Evolutionary conservation across 768 basidiomycete genomes (phyloP).

Genomic region (Lepiota venenata): DNA sequence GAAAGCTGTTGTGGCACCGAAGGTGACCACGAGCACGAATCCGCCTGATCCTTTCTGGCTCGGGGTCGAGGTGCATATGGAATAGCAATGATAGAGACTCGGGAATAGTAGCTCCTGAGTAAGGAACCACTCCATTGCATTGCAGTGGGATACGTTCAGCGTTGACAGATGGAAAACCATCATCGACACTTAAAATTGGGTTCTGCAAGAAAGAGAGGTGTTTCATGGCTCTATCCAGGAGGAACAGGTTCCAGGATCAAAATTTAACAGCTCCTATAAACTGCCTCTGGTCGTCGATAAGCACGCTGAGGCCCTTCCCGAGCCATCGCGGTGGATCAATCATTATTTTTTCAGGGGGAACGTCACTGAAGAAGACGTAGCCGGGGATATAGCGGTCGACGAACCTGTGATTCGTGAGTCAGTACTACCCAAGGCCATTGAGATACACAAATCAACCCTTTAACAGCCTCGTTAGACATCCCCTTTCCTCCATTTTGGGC

Average conservation of each 20-base stretch:
- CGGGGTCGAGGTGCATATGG: too few species aligned
- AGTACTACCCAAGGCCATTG: not conserved
- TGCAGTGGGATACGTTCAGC: too few species aligned
- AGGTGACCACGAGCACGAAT: too few species aligned
- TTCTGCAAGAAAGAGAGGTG: not conserved
- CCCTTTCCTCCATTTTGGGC: conserved; percentile 77
- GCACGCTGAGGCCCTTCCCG: conserved; percentile 48
- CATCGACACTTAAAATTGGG: not conserved
- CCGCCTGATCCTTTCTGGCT: too few species aligned
- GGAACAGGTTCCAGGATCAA: conserved; percentile 22
- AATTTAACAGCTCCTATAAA: conserved; percentile 39
- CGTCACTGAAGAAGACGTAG: conserved; percentile 16
- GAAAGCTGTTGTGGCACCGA: too few species aligned
- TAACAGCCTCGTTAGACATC: conserved; percentile 79
- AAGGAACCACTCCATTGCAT: too few species aligned
- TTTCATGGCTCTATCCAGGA: not conserved
- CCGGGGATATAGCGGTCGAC: conserved; percentile 76
- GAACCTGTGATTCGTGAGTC: conserved; percentile 46
- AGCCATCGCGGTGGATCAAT: conserved; percentile 21
- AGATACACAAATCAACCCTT: conserved; percentile 43
- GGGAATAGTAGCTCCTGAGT: not conserved
- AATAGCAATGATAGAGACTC: not conserved
- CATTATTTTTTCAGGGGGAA: not conserved
- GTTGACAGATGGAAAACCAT: not conserved
- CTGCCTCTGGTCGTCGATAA: conserved; percentile 52